Percentiles rank a stretch among this genome's conserved stretches.
phyloP scores from a whole-genome alignment of 371 early-diverging fungal genomes.

The Lichtheimia ramosa region DNA sequence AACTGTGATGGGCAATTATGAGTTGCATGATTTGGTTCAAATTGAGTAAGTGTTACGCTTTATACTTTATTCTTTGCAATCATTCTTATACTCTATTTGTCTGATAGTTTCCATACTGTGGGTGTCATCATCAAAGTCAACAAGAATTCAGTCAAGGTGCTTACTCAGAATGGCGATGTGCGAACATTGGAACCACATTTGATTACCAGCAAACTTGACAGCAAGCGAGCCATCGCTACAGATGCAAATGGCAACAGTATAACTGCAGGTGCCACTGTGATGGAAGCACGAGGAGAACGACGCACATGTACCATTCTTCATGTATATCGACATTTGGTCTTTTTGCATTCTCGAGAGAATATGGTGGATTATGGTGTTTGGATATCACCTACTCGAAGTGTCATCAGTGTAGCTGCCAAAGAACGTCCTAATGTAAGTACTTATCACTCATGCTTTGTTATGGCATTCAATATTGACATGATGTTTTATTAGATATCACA shows the following conservation, averaged over 20 bases:
- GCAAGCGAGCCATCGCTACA: constrained; percentile 71
- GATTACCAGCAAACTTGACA: constrained; percentile 68
- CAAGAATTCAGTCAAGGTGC: constrained; percentile 68
- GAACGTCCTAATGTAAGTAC: constrained; percentile 30
- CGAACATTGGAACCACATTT: constrained; percentile 71
- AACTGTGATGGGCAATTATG: constrained; percentile 62
- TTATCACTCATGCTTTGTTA: neutral
- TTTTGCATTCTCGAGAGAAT: constrained; percentile 67
- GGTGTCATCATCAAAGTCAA: constrained; percentile 89
- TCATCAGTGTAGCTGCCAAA: constrained; percentile 41
- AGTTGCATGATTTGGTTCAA: constrained; percentile 85
- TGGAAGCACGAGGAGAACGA: constrained; percentile 64
- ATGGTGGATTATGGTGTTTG: constrained; percentile 67
- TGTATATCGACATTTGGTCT: constrained; percentile 66
- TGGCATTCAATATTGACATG: neutral
- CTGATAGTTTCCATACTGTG: constrained; percentile 59
- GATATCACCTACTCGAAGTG: constrained; percentile 61
- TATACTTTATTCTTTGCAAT: constrained; percentile 3
- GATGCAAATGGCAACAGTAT: constrained; percentile 79
- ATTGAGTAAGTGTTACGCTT: constrained; percentile 58
- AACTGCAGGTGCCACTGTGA: constrained; percentile 78
- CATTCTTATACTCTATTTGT: neutral
- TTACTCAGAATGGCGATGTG: constrained; percentile 80
- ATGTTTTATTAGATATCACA: neutral
- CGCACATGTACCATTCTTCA: constrained; percentile 71